A percentile compares a stretch with the other conserved stretches of the same genome.
Conservation (phyloP, 352 stramenopile species). For the Phytophthora nicotianae region DNA sequence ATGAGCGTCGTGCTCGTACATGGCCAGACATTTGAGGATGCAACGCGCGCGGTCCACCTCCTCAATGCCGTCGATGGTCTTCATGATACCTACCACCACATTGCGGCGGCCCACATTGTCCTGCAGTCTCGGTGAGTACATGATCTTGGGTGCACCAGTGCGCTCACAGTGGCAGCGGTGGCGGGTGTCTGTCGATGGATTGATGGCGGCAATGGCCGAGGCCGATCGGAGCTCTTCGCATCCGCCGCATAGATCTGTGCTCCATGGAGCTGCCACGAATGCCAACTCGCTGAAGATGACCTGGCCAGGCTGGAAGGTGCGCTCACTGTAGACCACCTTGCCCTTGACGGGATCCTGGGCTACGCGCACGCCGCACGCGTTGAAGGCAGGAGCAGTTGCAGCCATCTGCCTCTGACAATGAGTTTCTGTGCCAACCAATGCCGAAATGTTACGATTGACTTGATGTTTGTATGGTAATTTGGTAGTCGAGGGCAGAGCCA, state of each 20-base stretch:
- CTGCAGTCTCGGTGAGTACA: conserved; percentile 53
- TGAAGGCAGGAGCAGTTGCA: conserved; percentile 52
- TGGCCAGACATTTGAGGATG: conserved; percentile 71
- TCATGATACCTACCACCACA: conserved; percentile 61
- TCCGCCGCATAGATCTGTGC: conserved; percentile 58
- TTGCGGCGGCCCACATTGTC: conserved; percentile 51
- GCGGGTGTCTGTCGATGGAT: conserved; percentile 17
- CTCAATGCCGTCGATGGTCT: conserved; percentile 61
- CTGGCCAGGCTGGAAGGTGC: conserved; percentile 56
- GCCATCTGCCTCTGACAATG: conserved; percentile 28
- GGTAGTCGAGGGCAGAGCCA: conserved; percentile 5
- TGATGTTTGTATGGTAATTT: conserved; percentile 2
- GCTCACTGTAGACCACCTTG: conserved; percentile 65
- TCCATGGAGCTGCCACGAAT: conserved; percentile 76
- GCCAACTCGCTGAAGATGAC: conserved; percentile 81
- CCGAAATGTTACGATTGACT: conserved; percentile 5
- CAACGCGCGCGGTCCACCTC: conserved; percentile 76
- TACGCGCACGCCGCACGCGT: conserved; percentile 59
- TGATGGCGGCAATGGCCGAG: conserved; percentile 21
- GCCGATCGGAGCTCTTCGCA: conserved; percentile 54
- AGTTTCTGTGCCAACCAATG: conserved; percentile 16
- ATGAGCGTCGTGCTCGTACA: conserved; percentile 52
- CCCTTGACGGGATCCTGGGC: conserved; percentile 55
- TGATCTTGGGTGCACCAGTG: conserved; percentile 29
- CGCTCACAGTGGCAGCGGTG: conserved; percentile 47